These are phyloP conservation scores for Coix lacrymajobi DNA, from an alignment of 176 grass and related monocot species.

Conservation along the genomic window DNA sequence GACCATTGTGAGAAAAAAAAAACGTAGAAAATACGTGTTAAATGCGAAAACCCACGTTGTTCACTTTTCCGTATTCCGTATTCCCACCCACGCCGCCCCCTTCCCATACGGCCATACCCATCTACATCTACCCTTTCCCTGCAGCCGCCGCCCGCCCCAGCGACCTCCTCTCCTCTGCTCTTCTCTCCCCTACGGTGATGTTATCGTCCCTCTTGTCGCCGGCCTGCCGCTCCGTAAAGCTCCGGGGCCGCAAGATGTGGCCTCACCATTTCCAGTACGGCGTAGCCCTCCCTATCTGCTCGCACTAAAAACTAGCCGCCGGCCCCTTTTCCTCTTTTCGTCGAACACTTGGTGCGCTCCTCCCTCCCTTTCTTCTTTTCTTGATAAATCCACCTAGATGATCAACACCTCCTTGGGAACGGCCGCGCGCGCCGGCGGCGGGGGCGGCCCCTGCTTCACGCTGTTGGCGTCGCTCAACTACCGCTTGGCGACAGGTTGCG, in stretches of 20 bases:
- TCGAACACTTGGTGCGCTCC: not conserved
- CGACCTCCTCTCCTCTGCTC: not conserved
- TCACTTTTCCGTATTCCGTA: not conserved
- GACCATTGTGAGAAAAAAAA: no score
- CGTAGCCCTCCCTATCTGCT: not conserved
- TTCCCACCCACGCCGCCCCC: not conserved
- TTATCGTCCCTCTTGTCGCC: not conserved
- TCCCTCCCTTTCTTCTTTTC: no score
- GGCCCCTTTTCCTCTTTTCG: not conserved
- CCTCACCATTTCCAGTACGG: constrained; percentile 1
- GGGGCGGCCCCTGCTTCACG: not conserved
- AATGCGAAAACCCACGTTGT: not conserved
- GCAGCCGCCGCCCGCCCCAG: not conserved
- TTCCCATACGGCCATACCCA: no score
- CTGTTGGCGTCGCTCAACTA: not conserved
- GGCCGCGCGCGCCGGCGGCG: not conserved
- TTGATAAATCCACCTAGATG: not conserved
- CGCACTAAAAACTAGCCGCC: not conserved
- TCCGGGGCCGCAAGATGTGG: not conserved
- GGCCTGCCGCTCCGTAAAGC: not conserved
- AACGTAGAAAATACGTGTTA: no score
- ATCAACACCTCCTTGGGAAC: not conserved
- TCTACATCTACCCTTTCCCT: not conserved
- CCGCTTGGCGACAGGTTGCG: not conserved
- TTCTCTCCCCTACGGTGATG: not conserved